Conservation (phyloP, 2,329 filamentous ascomycete genomes). For the Hypoxylon sp. region DNA sequence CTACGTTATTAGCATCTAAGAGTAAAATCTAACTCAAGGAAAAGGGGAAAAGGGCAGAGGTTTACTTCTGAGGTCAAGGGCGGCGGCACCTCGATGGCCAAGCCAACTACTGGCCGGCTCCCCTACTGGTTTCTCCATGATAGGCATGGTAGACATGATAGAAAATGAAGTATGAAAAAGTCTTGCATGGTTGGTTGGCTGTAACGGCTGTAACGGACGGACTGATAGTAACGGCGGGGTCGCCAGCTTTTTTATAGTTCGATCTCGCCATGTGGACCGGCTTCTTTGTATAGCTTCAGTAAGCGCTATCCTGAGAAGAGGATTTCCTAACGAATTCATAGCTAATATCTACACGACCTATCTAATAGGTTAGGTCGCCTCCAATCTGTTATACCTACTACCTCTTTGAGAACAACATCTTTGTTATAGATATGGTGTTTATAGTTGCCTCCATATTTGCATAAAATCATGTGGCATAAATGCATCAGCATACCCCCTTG, state of each 20-base stretch:
- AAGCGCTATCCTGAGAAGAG: slow-evolving; percentile 1
- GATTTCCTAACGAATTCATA: slow-evolving; percentile 17
- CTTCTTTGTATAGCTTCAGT: slow-evolving; percentile 14
- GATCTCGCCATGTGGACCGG: slow-evolving; percentile 29
- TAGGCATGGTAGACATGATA: slow-evolving; percentile 43
- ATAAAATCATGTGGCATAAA: background rate
- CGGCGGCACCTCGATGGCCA: slow-evolving; percentile 52
- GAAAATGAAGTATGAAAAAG: slow-evolving; percentile 25
- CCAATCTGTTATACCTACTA: background rate
- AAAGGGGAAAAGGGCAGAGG: slow-evolving; percentile 29
- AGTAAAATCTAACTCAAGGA: background rate
- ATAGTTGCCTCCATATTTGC: background rate
- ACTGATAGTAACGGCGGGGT: slow-evolving; percentile 36
- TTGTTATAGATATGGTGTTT: background rate
- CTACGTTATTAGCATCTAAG: slow-evolving; percentile 53
- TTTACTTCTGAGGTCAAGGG: slow-evolving; percentile 54
- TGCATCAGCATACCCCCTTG: background rate
- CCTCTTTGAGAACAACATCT: background rate
- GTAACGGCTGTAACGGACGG: background rate
- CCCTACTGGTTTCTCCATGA: slow-evolving; percentile 18
- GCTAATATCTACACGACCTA: background rate
- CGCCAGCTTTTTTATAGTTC: slow-evolving; percentile 19
- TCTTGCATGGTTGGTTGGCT: slow-evolving; percentile 8
- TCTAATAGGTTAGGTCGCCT: background rate
- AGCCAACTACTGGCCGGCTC: slow-evolving; percentile 50